phyloP scores from a whole-genome alignment of 805 yeast genomes.

The Candida caryicola region DNA sequence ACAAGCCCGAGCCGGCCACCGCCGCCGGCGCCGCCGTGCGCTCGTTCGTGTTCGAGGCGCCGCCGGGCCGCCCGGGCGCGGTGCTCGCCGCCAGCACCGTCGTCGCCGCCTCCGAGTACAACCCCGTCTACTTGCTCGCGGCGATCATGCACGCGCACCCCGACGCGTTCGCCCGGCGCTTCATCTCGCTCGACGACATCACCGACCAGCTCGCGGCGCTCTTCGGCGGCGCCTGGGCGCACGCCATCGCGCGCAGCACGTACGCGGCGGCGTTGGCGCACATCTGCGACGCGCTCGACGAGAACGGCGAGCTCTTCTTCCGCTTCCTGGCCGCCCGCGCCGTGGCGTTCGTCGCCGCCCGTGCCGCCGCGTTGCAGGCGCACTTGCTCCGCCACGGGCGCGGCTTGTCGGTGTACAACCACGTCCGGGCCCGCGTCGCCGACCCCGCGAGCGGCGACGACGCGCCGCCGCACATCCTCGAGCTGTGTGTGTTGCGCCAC shows the following conservation, averaged over 20 bases:
- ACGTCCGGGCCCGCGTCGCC: constrained; percentile 1
- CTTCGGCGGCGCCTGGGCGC: constrained; percentile 27
- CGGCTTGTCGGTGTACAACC: neutral
- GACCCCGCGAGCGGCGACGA: constrained; percentile 12
- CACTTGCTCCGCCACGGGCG: constrained; percentile 21
- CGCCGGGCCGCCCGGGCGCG: constrained; percentile 23
- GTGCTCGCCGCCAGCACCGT: constrained; percentile 41
- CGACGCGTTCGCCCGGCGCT: constrained; percentile 25
- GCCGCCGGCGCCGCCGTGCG: constrained; percentile 35
- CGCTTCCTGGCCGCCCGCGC: constrained; percentile 43
- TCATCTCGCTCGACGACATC: constrained; percentile 44
- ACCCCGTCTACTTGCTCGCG: constrained; percentile 39
- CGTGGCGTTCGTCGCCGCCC: constrained; percentile 34
- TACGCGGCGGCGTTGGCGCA: constrained; percentile 4
- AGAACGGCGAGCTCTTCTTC: constrained; percentile 34
- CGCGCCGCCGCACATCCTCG: constrained; percentile 35
- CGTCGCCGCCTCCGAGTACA: constrained; percentile 40
- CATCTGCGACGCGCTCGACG: constrained; percentile 31
- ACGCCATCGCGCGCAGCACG: constrained; percentile 20
- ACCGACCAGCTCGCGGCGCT: constrained; percentile 31
- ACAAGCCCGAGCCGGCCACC: constrained; percentile 15
- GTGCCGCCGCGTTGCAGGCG: constrained; percentile 31
- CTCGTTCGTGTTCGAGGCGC: constrained; percentile 33
- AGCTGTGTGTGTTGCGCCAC: constrained; percentile 34
- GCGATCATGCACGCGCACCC: constrained; percentile 27